Percentiles rank a stretch among this genome's conserved stretches.
Evolutionary conservation across 805 yeast species (phyloP).

Genomic region (Pichia kluyveri): DNA sequence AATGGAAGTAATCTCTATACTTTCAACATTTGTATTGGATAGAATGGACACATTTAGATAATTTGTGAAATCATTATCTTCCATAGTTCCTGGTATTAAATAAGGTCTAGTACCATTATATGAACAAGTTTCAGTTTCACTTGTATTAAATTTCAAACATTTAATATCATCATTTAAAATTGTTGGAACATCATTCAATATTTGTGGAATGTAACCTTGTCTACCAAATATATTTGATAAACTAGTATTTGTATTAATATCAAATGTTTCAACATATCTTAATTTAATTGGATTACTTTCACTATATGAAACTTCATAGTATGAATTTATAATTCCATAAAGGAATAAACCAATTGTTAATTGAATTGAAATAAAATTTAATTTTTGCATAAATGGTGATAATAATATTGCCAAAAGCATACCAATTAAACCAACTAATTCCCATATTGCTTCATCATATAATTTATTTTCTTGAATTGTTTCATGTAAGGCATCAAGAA

Average conservation of each 20-base stretch:
- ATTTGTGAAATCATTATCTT: slow-evolving; percentile 29
- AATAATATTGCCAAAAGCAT: slow-evolving; percentile 39
- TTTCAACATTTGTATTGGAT: slow-evolving; percentile 34
- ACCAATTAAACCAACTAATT: slow-evolving; percentile 27
- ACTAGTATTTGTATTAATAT: slow-evolving; percentile 26
- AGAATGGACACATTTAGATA: slow-evolving; percentile 44
- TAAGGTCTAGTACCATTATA: slow-evolving; percentile 44
- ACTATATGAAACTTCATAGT: slow-evolving; percentile 50
- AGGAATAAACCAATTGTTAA: slow-evolving; percentile 31
- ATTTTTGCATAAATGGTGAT: slow-evolving; percentile 61
- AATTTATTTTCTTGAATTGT: slow-evolving; percentile 57
- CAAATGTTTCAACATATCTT: slow-evolving; percentile 55
- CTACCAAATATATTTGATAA: slow-evolving; percentile 31
- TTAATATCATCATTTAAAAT: slow-evolving; percentile 15
- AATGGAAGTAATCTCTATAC: not conserved
- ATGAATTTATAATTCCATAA: slow-evolving; percentile 30
- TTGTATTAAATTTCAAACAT: slow-evolving; percentile 29
- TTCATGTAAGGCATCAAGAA: slow-evolving; percentile 59
- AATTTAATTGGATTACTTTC: slow-evolving; percentile 58
- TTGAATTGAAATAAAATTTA: slow-evolving; percentile 45
- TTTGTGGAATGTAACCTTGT: slow-evolving; percentile 34
- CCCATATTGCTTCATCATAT: slow-evolving; percentile 33
- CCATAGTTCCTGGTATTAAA: slow-evolving; percentile 29
- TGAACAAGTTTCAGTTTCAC: slow-evolving; percentile 44
- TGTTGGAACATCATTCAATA: slow-evolving; percentile 58